phyloP scores from a whole-genome alignment of 2,329 filamentous ascomycete species.

The Aspergillus jensenii region DNA sequence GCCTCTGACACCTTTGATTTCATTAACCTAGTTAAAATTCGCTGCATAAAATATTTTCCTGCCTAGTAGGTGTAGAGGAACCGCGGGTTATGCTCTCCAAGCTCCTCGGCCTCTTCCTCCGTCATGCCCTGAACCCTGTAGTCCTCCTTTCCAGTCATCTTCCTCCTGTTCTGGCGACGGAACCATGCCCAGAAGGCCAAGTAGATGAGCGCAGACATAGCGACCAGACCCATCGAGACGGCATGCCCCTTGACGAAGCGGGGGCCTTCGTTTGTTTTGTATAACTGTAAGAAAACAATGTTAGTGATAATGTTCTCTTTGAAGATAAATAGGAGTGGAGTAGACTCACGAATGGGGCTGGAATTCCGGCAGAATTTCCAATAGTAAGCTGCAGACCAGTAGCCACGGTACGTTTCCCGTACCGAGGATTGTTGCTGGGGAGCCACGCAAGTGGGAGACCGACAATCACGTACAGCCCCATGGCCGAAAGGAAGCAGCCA shows the following conservation, averaged over 20 bases:
- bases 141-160: slow-evolving; percentile 1
- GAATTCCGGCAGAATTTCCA: slow-evolving; percentile 9
- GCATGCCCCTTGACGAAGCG: slow-evolving; percentile 9
- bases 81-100: slow-evolving; percentile 10
- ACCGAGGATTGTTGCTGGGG: slow-evolving; percentile 10
- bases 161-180: slow-evolving; percentile 1
- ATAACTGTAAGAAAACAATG: not conserved
- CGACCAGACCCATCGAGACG: slow-evolving; percentile 6
- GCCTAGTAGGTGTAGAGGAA: slow-evolving; percentile 9
- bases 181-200: slow-evolving; percentile 8
- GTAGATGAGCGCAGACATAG: slow-evolving; percentile 6
- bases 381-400: slow-evolving; percentile 10
- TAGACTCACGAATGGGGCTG: slow-evolving; percentile 7
- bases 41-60: not conserved
- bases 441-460: slow-evolving; percentile 11
- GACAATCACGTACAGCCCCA: slow-evolving; percentile 11
- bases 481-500: slow-evolving; percentile 10
- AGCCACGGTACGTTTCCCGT: slow-evolving; percentile 10
- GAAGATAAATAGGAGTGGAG: not conserved
- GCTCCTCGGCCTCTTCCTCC: slow-evolving; percentile 9
- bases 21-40: not conserved
- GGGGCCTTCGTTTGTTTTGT: slow-evolving; percentile 10
- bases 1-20: too few species aligned
- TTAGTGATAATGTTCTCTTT: not conserved
- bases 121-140: slow-evolving; percentile 1